Evolutionary conservation across 306 rosid species (phyloP).

Genomic region (Sophora flavescens): DNA sequence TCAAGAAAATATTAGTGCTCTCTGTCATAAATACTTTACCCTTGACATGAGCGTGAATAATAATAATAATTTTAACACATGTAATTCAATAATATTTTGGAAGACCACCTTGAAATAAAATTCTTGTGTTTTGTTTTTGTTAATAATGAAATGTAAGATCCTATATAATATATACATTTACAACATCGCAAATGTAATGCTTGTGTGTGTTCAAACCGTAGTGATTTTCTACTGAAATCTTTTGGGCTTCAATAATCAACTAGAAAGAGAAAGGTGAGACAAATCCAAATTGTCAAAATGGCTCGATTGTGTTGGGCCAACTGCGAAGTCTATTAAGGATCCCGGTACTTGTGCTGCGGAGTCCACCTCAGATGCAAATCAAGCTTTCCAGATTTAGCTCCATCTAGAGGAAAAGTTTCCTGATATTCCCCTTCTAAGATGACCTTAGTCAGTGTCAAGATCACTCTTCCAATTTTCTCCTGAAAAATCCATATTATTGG

Average conservation of each 20-base stretch:
- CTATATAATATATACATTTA: conserved; percentile 8
- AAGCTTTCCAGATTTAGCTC: conserved; percentile 78
- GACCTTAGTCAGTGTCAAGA: conserved; percentile 82
- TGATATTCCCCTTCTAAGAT: conserved; percentile 77
- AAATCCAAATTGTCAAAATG: conserved; percentile 31
- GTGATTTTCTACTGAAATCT: background rate
- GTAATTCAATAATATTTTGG: background rate
- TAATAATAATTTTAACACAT: background rate
- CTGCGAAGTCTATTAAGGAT: conserved; percentile 37
- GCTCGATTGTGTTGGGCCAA: background rate
- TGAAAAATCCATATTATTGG: conserved; percentile 42
- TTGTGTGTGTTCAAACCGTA: conserved; percentile 9
- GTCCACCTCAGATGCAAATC: conserved; percentile 72
- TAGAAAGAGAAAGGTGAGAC: background rate
- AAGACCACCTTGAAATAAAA: background rate
- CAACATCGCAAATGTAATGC: conserved; percentile 24
- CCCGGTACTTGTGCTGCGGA: conserved; percentile 66
- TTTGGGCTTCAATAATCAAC: conserved; percentile 1
- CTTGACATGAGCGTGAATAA: background rate
- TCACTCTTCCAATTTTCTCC: conserved; percentile 82
- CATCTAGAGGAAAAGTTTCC: conserved; percentile 61
- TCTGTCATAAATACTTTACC: background rate
- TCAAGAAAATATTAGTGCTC: background rate
- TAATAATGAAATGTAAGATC: background rate
- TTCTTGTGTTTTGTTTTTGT: background rate